Evolutionary conservation across 1,284 basidiomycete genomes (phyloP).

Genomic region (Pascua sp.): DNA sequence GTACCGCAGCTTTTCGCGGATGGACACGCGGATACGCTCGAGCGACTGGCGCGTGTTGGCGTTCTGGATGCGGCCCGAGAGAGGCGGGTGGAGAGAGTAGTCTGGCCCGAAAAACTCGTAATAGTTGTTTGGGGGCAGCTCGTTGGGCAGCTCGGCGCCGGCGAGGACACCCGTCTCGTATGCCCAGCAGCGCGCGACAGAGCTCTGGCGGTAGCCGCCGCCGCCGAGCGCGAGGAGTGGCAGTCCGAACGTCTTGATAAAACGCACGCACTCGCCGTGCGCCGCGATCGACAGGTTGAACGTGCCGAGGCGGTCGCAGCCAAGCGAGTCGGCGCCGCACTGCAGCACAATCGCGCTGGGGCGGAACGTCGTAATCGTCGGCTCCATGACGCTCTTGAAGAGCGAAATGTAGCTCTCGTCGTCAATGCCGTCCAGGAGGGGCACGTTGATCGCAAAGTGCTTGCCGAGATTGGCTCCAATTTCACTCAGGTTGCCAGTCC

Average conservation of each 20-base stretch:
- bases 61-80: constrained; percentile 88
- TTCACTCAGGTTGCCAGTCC: constrained; percentile 88
- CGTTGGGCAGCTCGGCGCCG: constrained; percentile 75
- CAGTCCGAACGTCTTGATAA: constrained; percentile 85
- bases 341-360: constrained; percentile 92
- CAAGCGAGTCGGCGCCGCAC: constrained; percentile 94
- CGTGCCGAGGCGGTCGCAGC: constrained; percentile 88
- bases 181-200: constrained; percentile 97
- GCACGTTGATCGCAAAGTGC: constrained; percentile 94
- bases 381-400: constrained; percentile 95
- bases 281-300: constrained; percentile 99
- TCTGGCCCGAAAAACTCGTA: constrained; percentile 90
- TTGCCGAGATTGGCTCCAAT: constrained; percentile 80
- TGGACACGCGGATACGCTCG: constrained; percentile 78
- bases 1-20: constrained; percentile 88
- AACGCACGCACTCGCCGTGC: constrained; percentile 96
- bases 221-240: constrained; percentile 89
- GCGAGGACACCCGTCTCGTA: constrained; percentile 96
- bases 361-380: constrained; percentile 83
- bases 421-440: constrained; percentile 92
- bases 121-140: constrained; percentile 83
- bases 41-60: constrained; percentile 78
- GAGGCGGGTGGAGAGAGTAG: constrained; percentile 87
- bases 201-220: constrained; percentile 79
- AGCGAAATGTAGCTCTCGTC: constrained; percentile 93